Base-by-base conservation (phyloP, 306 rosid genomes). In the Luffa aegyptiaca region DNA sequence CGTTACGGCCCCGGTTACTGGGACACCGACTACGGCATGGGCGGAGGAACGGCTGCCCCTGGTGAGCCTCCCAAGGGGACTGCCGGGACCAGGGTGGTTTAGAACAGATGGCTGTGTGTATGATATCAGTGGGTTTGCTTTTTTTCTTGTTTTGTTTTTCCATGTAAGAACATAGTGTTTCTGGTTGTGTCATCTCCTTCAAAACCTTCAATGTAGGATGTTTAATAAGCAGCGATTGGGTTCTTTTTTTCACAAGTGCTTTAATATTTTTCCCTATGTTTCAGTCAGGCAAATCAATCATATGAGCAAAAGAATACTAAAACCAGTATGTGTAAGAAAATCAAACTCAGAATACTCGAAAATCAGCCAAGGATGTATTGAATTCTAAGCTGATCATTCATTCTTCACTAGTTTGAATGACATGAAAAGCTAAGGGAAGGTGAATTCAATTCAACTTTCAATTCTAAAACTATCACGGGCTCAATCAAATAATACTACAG, bases 1-100 rank as follows among this genome's bases (percentile, higher is more conserved):
- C 83, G 87, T 81, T 92, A 92, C 59, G 97, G 97, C n/a, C 97
- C 98, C 0, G 96, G 97, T 0, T 92, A 95, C 81, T 90, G 93
- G 14, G 90, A 92, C 75, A 33, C 85, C 1, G 92, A 90, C 64
- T 90, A 94, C 33, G 89, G 84, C 44, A 77, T 77, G 41, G 88
- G 91, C 3, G 85, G 64, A 26, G 77, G 48, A 10, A 36, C 44
- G 2, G 17, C 44, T 0, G 59, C 82, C 8, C 48, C 72, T 78
- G 2, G 79, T 5, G 78, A 74, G 63, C 63, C 26, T 74, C 63
- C 78, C 2, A 74, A 74, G 33, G 78, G 62, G 16, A 36, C 78
- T 5, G 16, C 78, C 8, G 61, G 78, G 12, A 74, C 78, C 6
- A 49, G 78, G 62, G 78, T 74, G 63, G 78, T 74, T 52, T 74